These are phyloP conservation scores for Aureobasidium melanogenum DNA, from an alignment of 2,329 filamentous ascomycete species.

Conservation along the genomic window DNA sequence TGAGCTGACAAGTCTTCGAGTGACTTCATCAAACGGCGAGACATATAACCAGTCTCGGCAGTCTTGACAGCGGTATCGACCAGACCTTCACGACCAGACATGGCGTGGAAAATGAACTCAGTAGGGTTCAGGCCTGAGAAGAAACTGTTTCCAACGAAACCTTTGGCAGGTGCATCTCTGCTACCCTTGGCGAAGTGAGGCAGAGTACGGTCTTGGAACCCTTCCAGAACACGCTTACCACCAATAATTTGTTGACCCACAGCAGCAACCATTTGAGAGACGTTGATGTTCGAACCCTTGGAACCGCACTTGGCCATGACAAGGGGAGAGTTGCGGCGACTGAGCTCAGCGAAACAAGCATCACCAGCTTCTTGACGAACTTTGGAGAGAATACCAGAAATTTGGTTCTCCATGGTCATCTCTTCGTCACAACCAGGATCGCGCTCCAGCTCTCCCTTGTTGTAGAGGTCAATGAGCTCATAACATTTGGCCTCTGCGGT, in stretches of 20 bases:
- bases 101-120: slow-evolving; percentile 96
- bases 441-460: slow-evolving; percentile 72
- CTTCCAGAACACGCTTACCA: slow-evolving; percentile 83
- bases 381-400: slow-evolving; percentile 84
- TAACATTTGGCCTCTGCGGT: slow-evolving; percentile 75
- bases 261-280: slow-evolving; percentile 95
- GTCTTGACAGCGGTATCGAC: slow-evolving; percentile 99
- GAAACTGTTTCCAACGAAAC: slow-evolving; percentile 96
- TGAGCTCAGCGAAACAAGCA: slow-evolving; percentile 82
- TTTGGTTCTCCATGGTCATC: slow-evolving; percentile 79
- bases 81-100: slow-evolving; percentile 94
- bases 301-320: slow-evolving; percentile 97
- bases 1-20: slow-evolving; percentile 87
- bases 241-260: slow-evolving; percentile 98
- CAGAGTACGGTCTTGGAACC: slow-evolving; percentile 89
- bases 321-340: slow-evolving; percentile 82
- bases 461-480: slow-evolving; percentile 71
- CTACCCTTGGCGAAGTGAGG: slow-evolving; percentile 94
- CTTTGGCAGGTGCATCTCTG: slow-evolving; percentile 86
- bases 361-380: slow-evolving; percentile 87
- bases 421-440: slow-evolving; percentile 85
- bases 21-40: slow-evolving; percentile 93
- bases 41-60: slow-evolving; percentile 98
- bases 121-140: slow-evolving; percentile 83
- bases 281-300: slow-evolving; percentile 95